Conservation (phyloP, 2,329 filamentous ascomycete genomes). For the Fusarium irregulare region DNA sequence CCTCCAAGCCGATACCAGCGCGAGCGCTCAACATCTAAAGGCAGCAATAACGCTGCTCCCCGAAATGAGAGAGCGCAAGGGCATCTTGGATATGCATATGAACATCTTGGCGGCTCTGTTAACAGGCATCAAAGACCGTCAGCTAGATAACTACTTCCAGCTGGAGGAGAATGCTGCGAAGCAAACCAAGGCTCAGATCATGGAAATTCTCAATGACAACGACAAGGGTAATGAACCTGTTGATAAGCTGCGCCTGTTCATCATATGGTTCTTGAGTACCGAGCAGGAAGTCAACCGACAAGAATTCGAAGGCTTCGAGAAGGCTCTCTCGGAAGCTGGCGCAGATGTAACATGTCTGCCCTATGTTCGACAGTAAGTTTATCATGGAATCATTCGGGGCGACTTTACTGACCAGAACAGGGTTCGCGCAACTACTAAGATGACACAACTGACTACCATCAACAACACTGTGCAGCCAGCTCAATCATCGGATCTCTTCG, state of each 20-base stretch:
- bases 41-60: slow-evolving; percentile 93
- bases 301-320: slow-evolving; percentile 88
- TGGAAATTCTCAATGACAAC: slow-evolving; percentile 84
- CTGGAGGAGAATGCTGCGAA: slow-evolving; percentile 93
- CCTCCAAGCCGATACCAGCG: slow-evolving; percentile 86
- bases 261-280: slow-evolving; percentile 96
- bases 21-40: slow-evolving; percentile 93
- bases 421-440: slow-evolving; percentile 93
- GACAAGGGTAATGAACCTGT: slow-evolving; percentile 84
- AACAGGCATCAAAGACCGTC: slow-evolving; percentile 89
- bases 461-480: slow-evolving; percentile 75
- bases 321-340: slow-evolving; percentile 80
- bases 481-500: slow-evolving; percentile 82
- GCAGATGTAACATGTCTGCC: slow-evolving; percentile 81
- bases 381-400: background rate
- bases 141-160: slow-evolving; percentile 96
- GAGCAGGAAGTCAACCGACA: slow-evolving; percentile 86
- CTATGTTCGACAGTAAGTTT: slow-evolving; percentile 83
- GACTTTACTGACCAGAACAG: slow-evolving; percentile 55
- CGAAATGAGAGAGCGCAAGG: slow-evolving; percentile 91
- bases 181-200: slow-evolving; percentile 87
- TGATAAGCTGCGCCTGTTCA: slow-evolving; percentile 93
- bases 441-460: slow-evolving; percentile 96
- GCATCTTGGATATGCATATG: slow-evolving; percentile 98
- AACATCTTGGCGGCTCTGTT: slow-evolving; percentile 86